Conservation (phyloP, 177 flowering plant species). For the Tripterygium wilfordii region DNA sequence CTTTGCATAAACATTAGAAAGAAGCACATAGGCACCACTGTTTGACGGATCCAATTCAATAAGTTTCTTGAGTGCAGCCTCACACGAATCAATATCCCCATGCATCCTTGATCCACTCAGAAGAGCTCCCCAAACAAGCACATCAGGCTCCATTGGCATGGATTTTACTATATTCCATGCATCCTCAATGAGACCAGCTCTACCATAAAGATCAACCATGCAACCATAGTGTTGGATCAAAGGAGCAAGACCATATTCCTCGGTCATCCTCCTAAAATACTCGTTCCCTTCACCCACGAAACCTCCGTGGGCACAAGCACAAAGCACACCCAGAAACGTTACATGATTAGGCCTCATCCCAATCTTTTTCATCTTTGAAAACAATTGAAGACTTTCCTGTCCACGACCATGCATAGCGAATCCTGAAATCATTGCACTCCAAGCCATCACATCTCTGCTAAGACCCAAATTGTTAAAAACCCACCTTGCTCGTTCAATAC, state of each 20-base stretch:
- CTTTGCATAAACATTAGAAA: slow-evolving; percentile 35
- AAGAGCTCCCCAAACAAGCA: slow-evolving; percentile 38
- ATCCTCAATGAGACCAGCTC: slow-evolving; percentile 27
- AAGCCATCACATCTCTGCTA: slow-evolving; percentile 38
- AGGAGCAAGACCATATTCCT: slow-evolving; percentile 25
- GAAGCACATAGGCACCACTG: slow-evolving; percentile 31
- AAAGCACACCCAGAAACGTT: slow-evolving; percentile 30
- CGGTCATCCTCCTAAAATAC: slow-evolving; percentile 23
- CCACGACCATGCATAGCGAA: slow-evolving; percentile 33
- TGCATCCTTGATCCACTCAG: slow-evolving; percentile 31
- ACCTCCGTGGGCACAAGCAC: slow-evolving; percentile 40
- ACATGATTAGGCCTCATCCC: slow-evolving; percentile 32
- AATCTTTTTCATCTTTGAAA: slow-evolving; percentile 21
- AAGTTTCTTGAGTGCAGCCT: slow-evolving; percentile 23
- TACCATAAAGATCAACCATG: slow-evolving; percentile 31
- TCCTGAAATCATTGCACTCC: slow-evolving; percentile 45
- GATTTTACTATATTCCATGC: slow-evolving; percentile 26
- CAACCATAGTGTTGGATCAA: slow-evolving; percentile 32
- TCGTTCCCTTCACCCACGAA: slow-evolving; percentile 23
- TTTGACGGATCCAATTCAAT: slow-evolving; percentile 33
- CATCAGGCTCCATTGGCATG: slow-evolving; percentile 42
- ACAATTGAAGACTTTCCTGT: slow-evolving; percentile 23
- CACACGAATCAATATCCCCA: slow-evolving; percentile 25
- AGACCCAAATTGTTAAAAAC: slow-evolving; percentile 27
- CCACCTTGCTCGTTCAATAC: slow-evolving; percentile 25